These are phyloP conservation scores for Scutellaria baicalensis DNA, from an alignment of 257 asterid species.

Conservation along the genomic window DNA sequence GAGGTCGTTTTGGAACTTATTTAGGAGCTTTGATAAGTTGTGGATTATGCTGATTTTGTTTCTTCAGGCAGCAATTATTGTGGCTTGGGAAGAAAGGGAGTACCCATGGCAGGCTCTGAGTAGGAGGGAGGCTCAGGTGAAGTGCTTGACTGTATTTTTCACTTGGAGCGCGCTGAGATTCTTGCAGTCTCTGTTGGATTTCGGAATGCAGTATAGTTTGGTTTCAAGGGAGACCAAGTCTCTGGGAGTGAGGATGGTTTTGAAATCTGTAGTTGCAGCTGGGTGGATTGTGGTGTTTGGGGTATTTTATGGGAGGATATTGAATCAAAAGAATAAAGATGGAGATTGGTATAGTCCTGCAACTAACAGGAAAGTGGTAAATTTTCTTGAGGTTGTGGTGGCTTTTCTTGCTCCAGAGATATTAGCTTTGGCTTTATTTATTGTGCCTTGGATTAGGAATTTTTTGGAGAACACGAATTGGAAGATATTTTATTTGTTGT, in stretches of 20 bases:
- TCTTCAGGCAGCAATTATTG: slow-evolving; percentile 81
- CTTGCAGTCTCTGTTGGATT: slow-evolving; percentile 80
- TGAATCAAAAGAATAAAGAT: slow-evolving; percentile 56
- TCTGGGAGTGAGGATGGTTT: slow-evolving; percentile 73
- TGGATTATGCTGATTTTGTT: slow-evolving; percentile 89
- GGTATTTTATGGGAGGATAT: slow-evolving; percentile 66
- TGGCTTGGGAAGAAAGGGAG: slow-evolving; percentile 65
- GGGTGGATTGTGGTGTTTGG: slow-evolving; percentile 85
- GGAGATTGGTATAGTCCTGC: slow-evolving; percentile 44
- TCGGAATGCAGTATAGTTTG: slow-evolving; percentile 78
- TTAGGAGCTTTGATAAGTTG: slow-evolving; percentile 88
- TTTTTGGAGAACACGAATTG: slow-evolving; percentile 87
- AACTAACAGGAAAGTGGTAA: slow-evolving; percentile 36
- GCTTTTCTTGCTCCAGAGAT: slow-evolving; percentile 79
- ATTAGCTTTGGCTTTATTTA: slow-evolving; percentile 65
- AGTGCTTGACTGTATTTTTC: slow-evolving; percentile 72
- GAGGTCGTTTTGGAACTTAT: slow-evolving; percentile 93
- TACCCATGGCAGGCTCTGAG: slow-evolving; percentile 81
- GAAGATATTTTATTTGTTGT: slow-evolving; percentile 74
- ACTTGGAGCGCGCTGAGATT: slow-evolving; percentile 91
- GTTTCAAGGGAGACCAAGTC: slow-evolving; percentile 87
- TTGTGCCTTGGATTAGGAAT: slow-evolving; percentile 87
- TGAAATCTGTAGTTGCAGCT: slow-evolving; percentile 75
- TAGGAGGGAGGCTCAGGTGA: slow-evolving; percentile 62
- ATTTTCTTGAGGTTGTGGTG: slow-evolving; percentile 68